Base-by-base conservation (phyloP, 1,284 basidiomycete genomes). In the Trametes sp. region DNA sequence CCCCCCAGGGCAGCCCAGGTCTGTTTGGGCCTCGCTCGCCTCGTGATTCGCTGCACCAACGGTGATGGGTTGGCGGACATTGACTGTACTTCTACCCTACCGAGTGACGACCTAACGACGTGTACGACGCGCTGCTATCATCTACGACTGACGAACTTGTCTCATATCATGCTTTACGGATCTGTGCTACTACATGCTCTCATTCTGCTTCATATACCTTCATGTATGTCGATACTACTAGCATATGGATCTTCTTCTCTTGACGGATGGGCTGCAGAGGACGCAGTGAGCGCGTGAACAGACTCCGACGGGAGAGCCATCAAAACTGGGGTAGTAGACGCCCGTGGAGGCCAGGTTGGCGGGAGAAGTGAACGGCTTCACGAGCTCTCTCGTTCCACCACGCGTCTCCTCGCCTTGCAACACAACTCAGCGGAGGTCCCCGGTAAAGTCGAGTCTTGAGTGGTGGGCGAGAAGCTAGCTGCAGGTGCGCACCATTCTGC, bases 11-110 rank as follows among this genome's bases (percentile, higher is more conserved):
- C 45, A 84, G 83, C 64, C 87, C 86, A 45, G 88, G 87, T 29
- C 73, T 90, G 68, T 90, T 90, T 67, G 88, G 88, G 28, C 87
- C 88, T 57, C 78, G 86, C 50, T 82, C 86, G 29, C 84, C 85
- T 23, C 76, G 80, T 41, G 75, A 73, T 58, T 84, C 83, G 19
- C 3, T 69, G 16, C 57, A 62, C 48, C 66, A 61, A n/a, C 6
- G 38, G 16, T 62, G 56, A 70, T 52, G n/a, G 49, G 23, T 9
- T 44, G 50, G n/a, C 14, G 50, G 57, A 49, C 50, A 42, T 35
- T 49, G 41, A 33, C 31, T 54, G 49, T 52, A 50, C 24, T 54
- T 24, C 23, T 59, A 53, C 35, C 28, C 41, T 59, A 35, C 19
- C 13, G 59, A 42, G 48, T 45, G 45, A 62, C 57, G 57, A 63